Evolutionary conservation across 441 rosid genomes (phyloP).

Genomic region (Gossypium lobatum): DNA sequence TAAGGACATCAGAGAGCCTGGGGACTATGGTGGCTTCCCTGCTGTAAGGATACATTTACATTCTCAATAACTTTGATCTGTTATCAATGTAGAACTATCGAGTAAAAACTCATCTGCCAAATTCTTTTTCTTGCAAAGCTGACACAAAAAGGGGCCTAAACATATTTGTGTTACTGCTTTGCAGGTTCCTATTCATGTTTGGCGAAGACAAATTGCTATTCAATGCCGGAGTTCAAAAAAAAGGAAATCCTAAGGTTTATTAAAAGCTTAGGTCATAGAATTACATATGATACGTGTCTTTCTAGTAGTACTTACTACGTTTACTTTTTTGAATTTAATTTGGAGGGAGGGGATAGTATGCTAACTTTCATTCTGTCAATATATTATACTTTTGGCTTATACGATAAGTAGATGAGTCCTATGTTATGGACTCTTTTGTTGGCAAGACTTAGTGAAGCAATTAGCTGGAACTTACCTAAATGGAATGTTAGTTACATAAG

Average conservation of each 20-base stretch:
- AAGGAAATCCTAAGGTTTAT: slow-evolving; percentile 12
- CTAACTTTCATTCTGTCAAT: no score
- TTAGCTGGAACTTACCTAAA: no score
- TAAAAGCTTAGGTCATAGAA: no score
- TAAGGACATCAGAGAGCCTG: slow-evolving; percentile 57
- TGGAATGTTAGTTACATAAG: no score
- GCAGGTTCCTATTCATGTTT: slow-evolving; percentile 50
- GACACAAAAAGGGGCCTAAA: neutral
- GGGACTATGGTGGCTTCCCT: slow-evolving; percentile 81
- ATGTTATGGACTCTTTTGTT: no score
- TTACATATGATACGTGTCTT: no score
- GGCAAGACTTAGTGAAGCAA: no score
- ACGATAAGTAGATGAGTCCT: no score
- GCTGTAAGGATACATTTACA: slow-evolving; percentile 39
- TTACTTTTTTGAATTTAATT: no score
- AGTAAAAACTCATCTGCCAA: neutral
- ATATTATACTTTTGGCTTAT: no score
- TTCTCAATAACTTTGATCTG: neutral
- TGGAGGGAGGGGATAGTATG: no score
- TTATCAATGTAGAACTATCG: neutral
- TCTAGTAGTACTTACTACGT: no score
- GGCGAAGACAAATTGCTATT: slow-evolving; percentile 53
- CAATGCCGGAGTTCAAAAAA: slow-evolving; percentile 26
- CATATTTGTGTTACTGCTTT: neutral
- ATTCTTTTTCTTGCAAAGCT: neutral